Evolutionary conservation across 2,329 filamentous ascomycete genomes (phyloP), one percentile per base, ranked within the genome.

Genomic region (Lasiodiplodia sp.): DNA sequence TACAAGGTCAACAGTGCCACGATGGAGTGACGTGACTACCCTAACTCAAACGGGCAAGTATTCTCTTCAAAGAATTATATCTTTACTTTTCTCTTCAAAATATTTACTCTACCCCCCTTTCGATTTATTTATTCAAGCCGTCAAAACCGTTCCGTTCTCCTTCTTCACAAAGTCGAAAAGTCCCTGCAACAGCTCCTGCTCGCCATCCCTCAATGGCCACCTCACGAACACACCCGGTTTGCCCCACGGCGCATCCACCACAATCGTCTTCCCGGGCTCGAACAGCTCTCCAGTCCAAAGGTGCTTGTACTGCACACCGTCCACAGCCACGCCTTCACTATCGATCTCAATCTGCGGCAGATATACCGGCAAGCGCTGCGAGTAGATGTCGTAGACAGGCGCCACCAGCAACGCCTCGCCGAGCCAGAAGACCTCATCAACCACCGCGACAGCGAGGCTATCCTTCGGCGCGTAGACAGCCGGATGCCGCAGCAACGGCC

Each of bases 391-490:
- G 37, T 75, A 66, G 3, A 76, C 73, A 1, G 75, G 75, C 51
- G 75, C 75, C n/a, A 76, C 73, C 44, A 76, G 73, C 40, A 76
- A 55, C 28, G 73, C 67, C 25, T 70, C 69, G 16, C 75, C 75
- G 4, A 76, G 68, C 67, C 75, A 76, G 57, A 75, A 76, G 53
- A 73, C 74, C 65, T 76, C 69, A 47, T 74, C 75, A 52, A 73
- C 73, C n/a, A 75, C 74, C 1, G 71, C 38, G 11, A 72, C 49
- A 7, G 73, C 72, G 8, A 69, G 62, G 16, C 72, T 57, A 60
- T 76, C 75, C 10, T 70, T 21, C 2, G 72, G 68, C 52, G 74
- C 72, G 51, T 76, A 76, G 53, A 76, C 66, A 11, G 73, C 72
- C 4, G 74, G 73, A 11, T 72, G 67, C 12, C 75, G 64, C 11